Base-by-base conservation (phyloP, 1,284 basidiomycete species). In the Pseudozyma hubeiensis region DNA sequence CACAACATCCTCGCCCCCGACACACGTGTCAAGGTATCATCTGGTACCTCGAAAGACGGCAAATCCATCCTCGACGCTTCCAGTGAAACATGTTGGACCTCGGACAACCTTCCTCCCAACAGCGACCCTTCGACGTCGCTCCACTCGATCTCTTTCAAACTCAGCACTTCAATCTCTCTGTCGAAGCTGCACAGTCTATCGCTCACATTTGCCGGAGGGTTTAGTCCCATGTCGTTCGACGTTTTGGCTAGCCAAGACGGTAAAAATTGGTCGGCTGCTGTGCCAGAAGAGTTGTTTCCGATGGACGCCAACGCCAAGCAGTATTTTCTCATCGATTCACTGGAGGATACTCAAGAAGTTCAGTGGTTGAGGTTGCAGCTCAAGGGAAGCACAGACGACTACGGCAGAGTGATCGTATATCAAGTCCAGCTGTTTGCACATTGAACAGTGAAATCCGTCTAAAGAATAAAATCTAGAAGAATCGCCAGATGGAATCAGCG, bases 71-170 rank as follows among this genome's bases (percentile, higher is more conserved):
- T 77, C 35, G 62, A 66, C 48, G 75, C 57, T 5, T 62, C 58
- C 5, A 8, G 53, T 19, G 75, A 77, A 57, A 70, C 75, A 14
- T 74, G 70, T 46, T 77, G 75, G 75, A 70, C 65, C 19, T 69
- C 66, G 7, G 75, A 70, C 39, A 64, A 67, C n/a, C 55, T 66
- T 11, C 17, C 67, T 8, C 67, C 72, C 35, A 64, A 63, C 47
- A 50, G 47, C 41, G 60, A 70, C 16, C 56, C 67, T 16, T 44
- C 47, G 14, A 29, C 58, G 0, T 43, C 58, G 3, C 47, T 29
- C 31, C 57, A 63, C 13, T 24, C 29, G 11, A 34, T 75, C 50
- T 50, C 67, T 2, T 75, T 75, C 52, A 70, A 75, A 31, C 48
- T 75, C 1, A 17, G 37, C 1, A 13, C 40, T 2, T 44, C 60